These are phyloP conservation scores for Naumovozyma baii DNA, from an alignment of 805 yeast species.

Conservation along the genomic window DNA sequence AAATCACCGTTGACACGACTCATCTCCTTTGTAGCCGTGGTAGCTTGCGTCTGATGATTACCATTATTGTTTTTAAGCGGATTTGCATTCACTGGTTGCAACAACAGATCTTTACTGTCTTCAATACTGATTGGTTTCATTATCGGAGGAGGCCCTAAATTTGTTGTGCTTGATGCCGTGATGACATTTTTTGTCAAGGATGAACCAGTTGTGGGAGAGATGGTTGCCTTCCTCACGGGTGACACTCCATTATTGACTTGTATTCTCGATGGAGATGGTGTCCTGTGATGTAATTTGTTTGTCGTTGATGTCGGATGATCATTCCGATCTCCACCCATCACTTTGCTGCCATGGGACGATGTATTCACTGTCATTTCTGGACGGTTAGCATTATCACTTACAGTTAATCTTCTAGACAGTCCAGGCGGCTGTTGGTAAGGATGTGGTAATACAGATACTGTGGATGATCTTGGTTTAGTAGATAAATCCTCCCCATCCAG, in stretches of 20 bases:
- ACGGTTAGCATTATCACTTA: constrained; percentile 22
- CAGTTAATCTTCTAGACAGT: constrained; percentile 22
- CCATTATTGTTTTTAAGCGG: constrained; percentile 5
- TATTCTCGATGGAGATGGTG: constrained; percentile 40
- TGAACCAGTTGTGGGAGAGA: constrained; percentile 6
- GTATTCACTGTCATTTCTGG: not conserved
- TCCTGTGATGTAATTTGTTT: constrained; percentile 18
- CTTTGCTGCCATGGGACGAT: constrained; percentile 19
- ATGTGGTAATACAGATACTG: constrained; percentile 21
- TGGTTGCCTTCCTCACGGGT: constrained; percentile 16
- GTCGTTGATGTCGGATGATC: not conserved
- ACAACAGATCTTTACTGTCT: constrained; percentile 19
- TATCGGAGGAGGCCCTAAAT: constrained; percentile 32
- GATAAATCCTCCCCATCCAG: constrained; percentile 20
- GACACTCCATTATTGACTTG: constrained; percentile 27
- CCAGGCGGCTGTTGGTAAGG: constrained; percentile 18
- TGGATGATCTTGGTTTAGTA: constrained; percentile 30
- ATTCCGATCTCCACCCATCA: not conserved
- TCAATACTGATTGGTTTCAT: constrained; percentile 26
- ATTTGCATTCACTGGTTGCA: constrained; percentile 30
- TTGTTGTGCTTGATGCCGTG: constrained; percentile 16
- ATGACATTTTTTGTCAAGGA: not conserved
- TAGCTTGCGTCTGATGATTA: not conserved
- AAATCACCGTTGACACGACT: constrained; percentile 27
- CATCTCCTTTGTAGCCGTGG: constrained; percentile 7